Evolutionary conservation across 1,284 basidiomycete species (phyloP), one percentile per base, ranked within the genome.

Genomic region (Laetiporus sulphureus): DNA sequence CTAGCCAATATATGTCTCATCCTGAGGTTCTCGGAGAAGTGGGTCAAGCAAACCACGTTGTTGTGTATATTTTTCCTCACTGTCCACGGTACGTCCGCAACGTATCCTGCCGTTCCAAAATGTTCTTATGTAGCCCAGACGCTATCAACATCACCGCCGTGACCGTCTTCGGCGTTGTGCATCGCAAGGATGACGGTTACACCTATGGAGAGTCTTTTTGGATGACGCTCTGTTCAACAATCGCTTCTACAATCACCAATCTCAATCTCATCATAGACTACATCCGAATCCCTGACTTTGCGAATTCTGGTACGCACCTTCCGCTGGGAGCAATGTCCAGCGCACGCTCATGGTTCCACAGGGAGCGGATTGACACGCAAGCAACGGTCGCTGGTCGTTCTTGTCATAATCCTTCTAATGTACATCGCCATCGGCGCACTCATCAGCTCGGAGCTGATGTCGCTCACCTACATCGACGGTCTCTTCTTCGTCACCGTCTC

Each of bases 361-460:
- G 83, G 83, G 2, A 86, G 82, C 42, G 90, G 90, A 0, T 62
- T 93, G 24, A 91, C 89, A 0, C 73, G 75, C 22, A 89, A 83
- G 55, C 90, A 93, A 55, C 75, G 88, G 15, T 73, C 83, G 0
- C 71, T 93, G 15, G 75, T 86, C 30, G 79, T 92, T 48, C 77
- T 87, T 36, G 79, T 85, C 38, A 91, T 91, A 54, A 57, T 80
- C 5, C 64, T 91, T 2, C 67, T 92, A 15, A 67, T 71, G 41
- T 91, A 91, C 59, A 68, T 91, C 41, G 84, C 81, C 0, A 55
- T 89, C 15, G 85, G 86, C 7, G 74, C 78, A 2, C 66, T 80
- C 20, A 62, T 74, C 47, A 75, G 76, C 59, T 70, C 75, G 8
- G 66, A 78, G 41, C 64, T 88, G n/a, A 63, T 84, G 30, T 42